Conservation (phyloP, 1,284 basidiomycete species). For the Cerioporus squamosus region DNA sequence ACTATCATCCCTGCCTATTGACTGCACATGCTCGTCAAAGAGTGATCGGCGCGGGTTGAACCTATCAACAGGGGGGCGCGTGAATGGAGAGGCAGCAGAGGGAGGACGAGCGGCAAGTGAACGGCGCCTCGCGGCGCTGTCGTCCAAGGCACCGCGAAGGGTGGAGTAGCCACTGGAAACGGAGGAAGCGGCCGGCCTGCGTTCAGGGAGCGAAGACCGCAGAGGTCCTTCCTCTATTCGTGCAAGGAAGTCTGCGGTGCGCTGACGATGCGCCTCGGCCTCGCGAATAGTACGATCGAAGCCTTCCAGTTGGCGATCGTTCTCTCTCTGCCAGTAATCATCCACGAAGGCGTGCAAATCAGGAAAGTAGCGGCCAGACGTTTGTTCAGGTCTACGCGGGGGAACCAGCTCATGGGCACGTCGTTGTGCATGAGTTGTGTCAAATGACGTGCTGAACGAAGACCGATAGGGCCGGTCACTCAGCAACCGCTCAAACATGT, state of each 20-base stretch:
- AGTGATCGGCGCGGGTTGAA: too few species aligned
- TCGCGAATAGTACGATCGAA: slow-evolving; percentile 17
- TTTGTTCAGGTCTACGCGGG: neutral
- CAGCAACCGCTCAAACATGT: neutral
- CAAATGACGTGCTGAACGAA: too few species aligned
- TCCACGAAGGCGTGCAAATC: neutral
- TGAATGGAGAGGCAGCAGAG: neutral
- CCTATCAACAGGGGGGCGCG: too few species aligned
- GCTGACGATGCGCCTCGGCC: slow-evolving; percentile 11
- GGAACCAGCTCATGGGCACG: neutral
- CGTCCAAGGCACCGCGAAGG: slow-evolving; percentile 20
- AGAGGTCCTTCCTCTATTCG: neutral
- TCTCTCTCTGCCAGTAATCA: neutral
- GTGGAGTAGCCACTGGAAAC: slow-evolving; percentile 17
- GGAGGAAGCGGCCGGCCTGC: neutral
- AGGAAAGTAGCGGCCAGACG: neutral
- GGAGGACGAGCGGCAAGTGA: neutral
- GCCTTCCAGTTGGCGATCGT: slow-evolving; percentile 5
- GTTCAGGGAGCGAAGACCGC: neutral
- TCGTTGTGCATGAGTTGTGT: neutral
- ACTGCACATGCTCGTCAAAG: too few species aligned
- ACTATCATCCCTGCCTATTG: too few species aligned
- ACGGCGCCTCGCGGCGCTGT: neutral
- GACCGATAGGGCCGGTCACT: neutral
- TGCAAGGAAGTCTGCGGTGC: slow-evolving; percentile 12